Base-by-base conservation (phyloP, 441 rosid species). In the Macaranga tanarius region DNA sequence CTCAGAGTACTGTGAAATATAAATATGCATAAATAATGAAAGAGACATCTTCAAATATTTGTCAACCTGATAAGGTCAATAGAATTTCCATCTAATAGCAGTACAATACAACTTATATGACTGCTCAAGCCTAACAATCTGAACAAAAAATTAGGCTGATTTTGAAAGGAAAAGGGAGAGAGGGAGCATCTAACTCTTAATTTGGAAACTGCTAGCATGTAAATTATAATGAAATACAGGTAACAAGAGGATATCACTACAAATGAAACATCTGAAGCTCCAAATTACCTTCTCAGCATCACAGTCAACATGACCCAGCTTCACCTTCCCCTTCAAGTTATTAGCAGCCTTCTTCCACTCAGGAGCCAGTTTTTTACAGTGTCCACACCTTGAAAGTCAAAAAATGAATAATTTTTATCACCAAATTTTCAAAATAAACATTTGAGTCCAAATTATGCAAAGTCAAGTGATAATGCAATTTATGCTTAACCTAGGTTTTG, bases 301-400 rank as follows among this genome's bases (percentile, higher is more conserved):
- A 48, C 99, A 95, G 78, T 95, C 92, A 77, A 95, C 96, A 66
- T 95, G 98, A 69, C 99, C 99, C 72, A 95, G 73, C 76, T 93
- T 93, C 88, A 93, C 99, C 87, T 93, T 96, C 75, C 99, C 99
- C 86, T 88, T 86, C 96, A 96, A 86, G 86, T 85, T 92, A 68
- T 77, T 87, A 25, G 98, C 90, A 84, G 99, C 99, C 87, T 77
- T 93, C 83, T 90, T 93, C 99, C 99, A 95, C 84, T 95, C 98
- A 6, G 99, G 99, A 63, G 97, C 97, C 75, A 95, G 86, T 81
- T 84, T 95, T 80, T 95, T 95, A 83, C 99, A 95, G 84, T 93
- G 99, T 74, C 99, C 99, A 76, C 99, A 95, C 98, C 99, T 95
- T 78, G 48, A 71, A 75, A 79, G 76, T 67, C 9, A 44, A 48